phyloP scores from a whole-genome alignment of 2,329 filamentous ascomycete species.

The Penicillium oxalicum region DNA sequence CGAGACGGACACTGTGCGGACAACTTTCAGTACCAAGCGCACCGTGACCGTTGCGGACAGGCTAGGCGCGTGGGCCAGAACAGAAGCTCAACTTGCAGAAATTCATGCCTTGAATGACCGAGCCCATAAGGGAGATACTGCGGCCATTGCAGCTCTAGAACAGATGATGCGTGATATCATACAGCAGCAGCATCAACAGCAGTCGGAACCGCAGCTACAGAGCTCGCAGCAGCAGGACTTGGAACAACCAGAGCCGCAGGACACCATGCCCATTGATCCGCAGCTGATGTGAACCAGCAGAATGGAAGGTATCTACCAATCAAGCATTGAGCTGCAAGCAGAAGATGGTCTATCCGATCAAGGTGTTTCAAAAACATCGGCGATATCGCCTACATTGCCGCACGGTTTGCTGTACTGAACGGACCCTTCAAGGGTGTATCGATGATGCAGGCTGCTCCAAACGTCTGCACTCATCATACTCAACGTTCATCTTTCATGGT shows the following conservation, averaged over 20 bases:
- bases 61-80: slow-evolving; percentile 34
- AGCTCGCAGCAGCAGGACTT: no score
- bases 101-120: slow-evolving; percentile 33
- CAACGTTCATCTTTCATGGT: no score
- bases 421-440: no score
- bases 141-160: slow-evolving; percentile 33
- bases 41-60: slow-evolving; percentile 28
- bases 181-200: background rate
- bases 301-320: no score
- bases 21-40: slow-evolving; percentile 47
- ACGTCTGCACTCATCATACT: no score
- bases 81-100: slow-evolving; percentile 32
- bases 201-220: background rate
- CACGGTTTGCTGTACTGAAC: no score
- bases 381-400: no score
- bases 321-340: no score
- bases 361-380: no score
- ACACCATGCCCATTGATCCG: background rate
- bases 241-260: no score
- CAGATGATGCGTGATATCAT: slow-evolving; percentile 16
- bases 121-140: slow-evolving; percentile 32
- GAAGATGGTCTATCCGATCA: no score
- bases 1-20: slow-evolving; percentile 60
- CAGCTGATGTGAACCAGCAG: background rate
- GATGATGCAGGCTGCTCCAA: no score